Base-by-base conservation (phyloP, 1,284 basidiomycete species). In the Ustilago bromivora region DNA sequence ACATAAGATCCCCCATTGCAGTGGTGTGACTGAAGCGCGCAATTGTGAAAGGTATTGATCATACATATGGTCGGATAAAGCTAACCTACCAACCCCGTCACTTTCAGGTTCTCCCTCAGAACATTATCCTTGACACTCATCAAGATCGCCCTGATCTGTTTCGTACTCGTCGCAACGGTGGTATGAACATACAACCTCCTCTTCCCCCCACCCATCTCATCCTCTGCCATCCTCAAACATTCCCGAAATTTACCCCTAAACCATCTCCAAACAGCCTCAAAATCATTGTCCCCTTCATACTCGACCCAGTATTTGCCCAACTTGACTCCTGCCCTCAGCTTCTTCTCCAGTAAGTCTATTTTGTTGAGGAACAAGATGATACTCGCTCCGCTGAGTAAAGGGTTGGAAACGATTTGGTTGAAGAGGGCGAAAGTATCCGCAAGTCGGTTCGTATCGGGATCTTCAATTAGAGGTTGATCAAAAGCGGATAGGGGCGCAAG, bases 301-400 rank as follows among this genome's bases (percentile, higher is more conserved):
- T 71, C 69, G 7, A 35, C 49, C 60, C 74, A 80, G 43, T 73
- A 71, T 12, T n/a, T 56, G 0, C 19, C n/a, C 23, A 77, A 23
- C 31, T 28, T 17, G 1, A 73, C 58, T 2, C 75, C 75, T 13
- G 35, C 19, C 11, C 36, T 40, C 5, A 81, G 38, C 60, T 82
- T 80, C 13, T 61, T 55, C 34, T 74, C 69, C 13, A 82, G 54
- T 15, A 82, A 31, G 56, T 81, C 79, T 31, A 82, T 77, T 62
- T 82, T 82, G 75, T 82, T 82, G 2, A 82, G 40, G n/a, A 82
- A 80, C 46, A 82, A 46, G 17, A 82, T 73, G 43, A 82, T 35
- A 35, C 60, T 76, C 3, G 77, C 79, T 3, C 38, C 9, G 4
- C 34, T 23, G 2, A 82, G 61, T 13, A 81, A 47, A 1, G 68